Base-by-base conservation (phyloP, 805 yeast genomes). In the Lipomyces yamanashiensis region DNA sequence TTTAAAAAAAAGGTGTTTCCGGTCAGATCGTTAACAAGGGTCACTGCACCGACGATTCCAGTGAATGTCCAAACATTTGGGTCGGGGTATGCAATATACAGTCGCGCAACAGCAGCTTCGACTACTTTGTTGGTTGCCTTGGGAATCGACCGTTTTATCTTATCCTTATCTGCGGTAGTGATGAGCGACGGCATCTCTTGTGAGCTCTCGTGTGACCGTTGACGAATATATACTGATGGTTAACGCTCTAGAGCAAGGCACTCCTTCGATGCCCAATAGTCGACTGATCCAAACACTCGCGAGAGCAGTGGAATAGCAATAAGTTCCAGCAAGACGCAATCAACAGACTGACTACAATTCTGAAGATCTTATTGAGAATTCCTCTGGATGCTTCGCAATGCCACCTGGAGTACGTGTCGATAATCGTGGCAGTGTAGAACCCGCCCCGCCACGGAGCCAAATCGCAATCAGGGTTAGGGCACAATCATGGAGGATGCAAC, bases 1-100 rank as follows among this genome's bases (percentile, higher is more conserved):
- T 95, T 95, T 52, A 95, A 80, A 75, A 92, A 95, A 72, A 90
- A 92, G 0, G 97, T 91, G 75, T 93, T 93, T 2, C 98, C 98
- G 1, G 95, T 97, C 12, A 90, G 76, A 75, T 95, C 99, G 74
- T 95, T 97, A 19, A 89, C 97, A 7, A 95, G 77, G 0, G 86
- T 88, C 17, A 92, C 76, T 0, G 98, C 98, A 3, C 99, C 99
- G 4, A 87, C 80, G 15, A 95, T 78, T 0, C 97, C 98, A 0
- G 99, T 93, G 77, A 83, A 90, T 21, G 82, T 82, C 98, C 98
- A 95, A 67, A 84, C 79, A 21, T 82, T 81, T 1, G 88, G 86
- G 70, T 89, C 87, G 2, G 98, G 98, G 73, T 89, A 86, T 1
- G 98, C 96, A 33, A 93, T 85, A 77, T 92, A 95, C 54, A 95